Conservation (phyloP, 192 early-diverging fungal genomes). For the Glomus cerebriforme region DNA sequence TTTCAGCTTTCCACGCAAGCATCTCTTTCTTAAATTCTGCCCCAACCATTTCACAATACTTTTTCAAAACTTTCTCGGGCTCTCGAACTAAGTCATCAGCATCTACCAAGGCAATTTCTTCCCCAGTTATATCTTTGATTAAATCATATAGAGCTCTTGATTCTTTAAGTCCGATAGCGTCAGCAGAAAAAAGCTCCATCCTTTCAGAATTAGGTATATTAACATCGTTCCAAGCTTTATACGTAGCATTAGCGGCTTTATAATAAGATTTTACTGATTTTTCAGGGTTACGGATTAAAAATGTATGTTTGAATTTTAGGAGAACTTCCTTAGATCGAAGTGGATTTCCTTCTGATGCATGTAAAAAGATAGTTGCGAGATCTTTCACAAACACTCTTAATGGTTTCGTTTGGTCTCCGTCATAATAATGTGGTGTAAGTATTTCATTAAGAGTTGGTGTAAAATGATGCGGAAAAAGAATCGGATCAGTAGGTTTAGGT, state of each 20-base stretch:
- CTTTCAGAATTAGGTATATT: not conserved
- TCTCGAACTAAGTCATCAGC: not conserved
- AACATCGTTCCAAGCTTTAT: not conserved
- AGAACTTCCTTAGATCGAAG: not conserved
- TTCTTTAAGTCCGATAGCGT: not conserved
- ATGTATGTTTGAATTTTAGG: not conserved
- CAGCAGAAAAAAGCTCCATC: not conserved
- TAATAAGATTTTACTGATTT: slow-evolving; percentile 10
- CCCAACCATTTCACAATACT: not conserved
- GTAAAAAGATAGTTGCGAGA: not conserved
- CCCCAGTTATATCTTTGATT: not conserved
- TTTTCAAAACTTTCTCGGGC: not conserved
- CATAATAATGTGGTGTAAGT: not conserved
- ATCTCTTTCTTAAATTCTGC: not conserved
- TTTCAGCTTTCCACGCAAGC: not conserved
- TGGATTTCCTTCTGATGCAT: not conserved
- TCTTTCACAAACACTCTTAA: slow-evolving; percentile 16
- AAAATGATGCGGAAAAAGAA: not conserved
- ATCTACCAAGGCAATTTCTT: not conserved
- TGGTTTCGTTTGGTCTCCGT: not conserved
- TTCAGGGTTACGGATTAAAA: slow-evolving; percentile 10
- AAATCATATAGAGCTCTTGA: not conserved
- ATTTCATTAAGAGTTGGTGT: not conserved
- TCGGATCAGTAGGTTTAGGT: slow-evolving; percentile 8
- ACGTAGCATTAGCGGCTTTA: not conserved